Evolutionary conservation across 2,329 filamentous ascomycete species (phyloP), one percentile per base, ranked within the genome.

Genomic region (Sarocladium strictum): DNA sequence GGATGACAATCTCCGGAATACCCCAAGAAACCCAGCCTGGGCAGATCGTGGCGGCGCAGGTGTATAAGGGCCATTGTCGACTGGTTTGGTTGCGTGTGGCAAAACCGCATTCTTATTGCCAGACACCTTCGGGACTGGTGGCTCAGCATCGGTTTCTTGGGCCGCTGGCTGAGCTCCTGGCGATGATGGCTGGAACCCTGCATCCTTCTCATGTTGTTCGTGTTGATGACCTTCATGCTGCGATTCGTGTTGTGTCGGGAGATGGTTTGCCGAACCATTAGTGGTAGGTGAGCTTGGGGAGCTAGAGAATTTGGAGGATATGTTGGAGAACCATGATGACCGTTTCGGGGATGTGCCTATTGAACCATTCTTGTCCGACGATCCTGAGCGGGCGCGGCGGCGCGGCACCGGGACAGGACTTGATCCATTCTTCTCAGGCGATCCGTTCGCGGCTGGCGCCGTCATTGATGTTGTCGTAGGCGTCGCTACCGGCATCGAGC

Each of bases 281-380:
- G 67, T 53, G 61, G 65, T 58, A 24, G 65, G 59, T n/a, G 63
- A 67, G 58, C 58, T 67, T 59, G 78, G 69, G 17, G 75, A 74
- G 26, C 83, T 84, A 2, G 89, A 91, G 73, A 97, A 96, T 67
- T 96, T 97, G 60, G 90, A 93, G 59, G 90, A 95, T 61, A 97
- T 84, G 65, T 85, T 96, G 55, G 89, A 90, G 64, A 97, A 92
- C 94, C 94, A 99, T 14, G 92, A 96, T 58, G 85, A 86, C 59
- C 90, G 81, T 53, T 83, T 77, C 45, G 76, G 72, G 7, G 73
- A 69, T 2, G 74, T 69, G 35, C 55, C 57, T n/a, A 51, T 32
- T 4, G 70, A 64, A 55, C 65, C 61, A 54, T 61, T 59, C 55
- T 66, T 70, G 10, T 72, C 70, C 57, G 67, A 60, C n/a, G 69